Conservation (phyloP, 768 basidiomycete genomes). For the Lactifluus piperatus region DNA sequence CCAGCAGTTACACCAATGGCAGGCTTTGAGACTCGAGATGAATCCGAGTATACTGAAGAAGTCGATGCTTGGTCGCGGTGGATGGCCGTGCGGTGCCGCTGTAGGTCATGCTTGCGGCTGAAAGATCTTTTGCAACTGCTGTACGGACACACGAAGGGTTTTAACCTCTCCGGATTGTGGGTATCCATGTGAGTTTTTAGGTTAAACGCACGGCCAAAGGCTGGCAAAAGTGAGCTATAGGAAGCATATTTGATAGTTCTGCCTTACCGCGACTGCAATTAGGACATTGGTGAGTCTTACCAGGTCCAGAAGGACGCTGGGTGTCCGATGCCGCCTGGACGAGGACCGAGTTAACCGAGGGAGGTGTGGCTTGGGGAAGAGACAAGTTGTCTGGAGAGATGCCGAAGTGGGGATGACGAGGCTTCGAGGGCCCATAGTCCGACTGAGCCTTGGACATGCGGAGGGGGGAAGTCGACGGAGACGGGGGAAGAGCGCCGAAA, state of each 20-base stretch:
- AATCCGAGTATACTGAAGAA: slow-evolving; percentile 21
- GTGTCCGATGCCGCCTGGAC: slow-evolving; percentile 30
- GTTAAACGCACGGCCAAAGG: slow-evolving; percentile 90
- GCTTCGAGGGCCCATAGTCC: slow-evolving; percentile 15
- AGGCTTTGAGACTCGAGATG: slow-evolving; percentile 12
- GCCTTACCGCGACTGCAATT: slow-evolving; percentile 62
- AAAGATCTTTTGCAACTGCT: slow-evolving; percentile 82
- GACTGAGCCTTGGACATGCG: slow-evolving; percentile 20
- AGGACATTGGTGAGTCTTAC: slow-evolving; percentile 72
- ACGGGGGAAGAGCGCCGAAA: slow-evolving; percentile 14
- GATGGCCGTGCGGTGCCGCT: slow-evolving; percentile 80
- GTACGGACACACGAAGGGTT: slow-evolving; percentile 85
- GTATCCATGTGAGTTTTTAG: slow-evolving; percentile 94
- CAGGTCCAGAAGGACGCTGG: slow-evolving; percentile 47
- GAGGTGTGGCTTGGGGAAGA: slow-evolving; percentile 40
- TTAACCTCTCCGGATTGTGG: slow-evolving; percentile 85
- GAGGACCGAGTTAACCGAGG: slow-evolving; percentile 34
- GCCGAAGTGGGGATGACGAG: slow-evolving; percentile 25
- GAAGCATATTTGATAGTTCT: slow-evolving; percentile 5
- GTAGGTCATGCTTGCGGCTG: slow-evolving; percentile 89
- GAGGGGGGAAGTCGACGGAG: slow-evolving; percentile 12
- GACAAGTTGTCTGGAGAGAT: slow-evolving; percentile 29
- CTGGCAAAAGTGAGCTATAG: slow-evolving; percentile 32
- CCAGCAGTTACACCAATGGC: slow-evolving; percentile 15
- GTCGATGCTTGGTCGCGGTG: slow-evolving; percentile 34